Base-by-base conservation (phyloP, 768 basidiomycete species). In the Panaeolus cyanescens region DNA sequence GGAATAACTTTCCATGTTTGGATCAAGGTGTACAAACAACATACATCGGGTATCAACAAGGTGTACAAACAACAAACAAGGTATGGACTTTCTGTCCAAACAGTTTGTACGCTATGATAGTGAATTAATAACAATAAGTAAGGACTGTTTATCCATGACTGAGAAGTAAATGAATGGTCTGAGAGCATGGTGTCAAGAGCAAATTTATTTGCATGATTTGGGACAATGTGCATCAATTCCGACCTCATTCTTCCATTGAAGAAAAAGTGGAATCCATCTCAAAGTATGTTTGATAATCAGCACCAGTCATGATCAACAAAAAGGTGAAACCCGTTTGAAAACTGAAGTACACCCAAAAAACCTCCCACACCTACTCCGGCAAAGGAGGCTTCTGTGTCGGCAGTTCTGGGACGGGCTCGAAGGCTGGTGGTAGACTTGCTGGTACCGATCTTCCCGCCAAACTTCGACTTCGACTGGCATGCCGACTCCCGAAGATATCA, bases 401-500 rank as follows among this genome's bases (percentile, higher is more conserved):
- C 6, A 50, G 25, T n/a, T 50, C 45, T 30, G 45, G 45, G 15
- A 50, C 45, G 30, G 45, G 45, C 30, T 50, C 45, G 15, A 50
- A 50, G 10, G 45, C 22, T 28, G 45, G 45, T 50, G 45, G 45
- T 28, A 50, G 15, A 28, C 45, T 50, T 28, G 45, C 45, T 50
- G 45, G 45, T 50, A 50, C 45, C 6, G 45, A 50, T 4, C 45
- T 22, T 50, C 45, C 45, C 15, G 45, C 45, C 22, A 50, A 9
- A n/a, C 45, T 50, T 50, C 45, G 45, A 50, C 45, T 50, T 28
- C 45, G 45, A 50, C 45, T 50, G 8, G 45, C 15, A 50, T 50
- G 45, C 15, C 45, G 22, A 13, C 45, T 50, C 12, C 45, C 45
- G 30, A 50, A 50, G 25, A 50, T 50, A 28, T 50, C 45, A 9